Conservation (phyloP, 2,329 filamentous ascomycete species). For the Dactylellina cionopaga region DNA sequence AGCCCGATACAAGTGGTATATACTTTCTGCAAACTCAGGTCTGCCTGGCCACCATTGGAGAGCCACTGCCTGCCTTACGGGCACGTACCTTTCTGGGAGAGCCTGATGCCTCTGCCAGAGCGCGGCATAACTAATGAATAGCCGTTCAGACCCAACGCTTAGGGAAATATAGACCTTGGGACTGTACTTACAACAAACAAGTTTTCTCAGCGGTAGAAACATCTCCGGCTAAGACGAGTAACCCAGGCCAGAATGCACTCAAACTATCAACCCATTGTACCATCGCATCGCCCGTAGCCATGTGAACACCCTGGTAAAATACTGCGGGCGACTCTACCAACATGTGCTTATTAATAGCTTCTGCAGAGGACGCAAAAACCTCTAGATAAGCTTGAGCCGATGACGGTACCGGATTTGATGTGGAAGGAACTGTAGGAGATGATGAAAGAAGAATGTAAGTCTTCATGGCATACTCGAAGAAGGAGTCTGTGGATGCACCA, state of each 20-base stretch:
- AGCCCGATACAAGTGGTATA: slow-evolving; percentile 92
- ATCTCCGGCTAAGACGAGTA: slow-evolving; percentile 85
- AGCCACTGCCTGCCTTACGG: slow-evolving; percentile 82
- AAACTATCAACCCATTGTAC: slow-evolving; percentile 87
- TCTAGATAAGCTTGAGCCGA: slow-evolving; percentile 69
- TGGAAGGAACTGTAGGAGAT: slow-evolving; percentile 47
- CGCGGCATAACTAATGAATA: slow-evolving; percentile 73
- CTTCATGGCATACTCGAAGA: slow-evolving; percentile 98
- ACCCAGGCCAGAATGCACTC: slow-evolving; percentile 91
- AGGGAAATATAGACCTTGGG: not conserved
- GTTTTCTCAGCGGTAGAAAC: slow-evolving; percentile 90
- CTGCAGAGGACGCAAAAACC: slow-evolving; percentile 85
- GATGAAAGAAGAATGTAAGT: slow-evolving; percentile 85
- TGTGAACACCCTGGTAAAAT: slow-evolving; percentile 90
- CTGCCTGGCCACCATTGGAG: slow-evolving; percentile 94
- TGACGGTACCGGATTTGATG: slow-evolving; percentile 29
- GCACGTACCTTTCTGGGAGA: slow-evolving; percentile 87
- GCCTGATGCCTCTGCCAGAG: slow-evolving; percentile 96
- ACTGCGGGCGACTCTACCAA: slow-evolving; percentile 72
- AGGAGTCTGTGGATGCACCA: slow-evolving; percentile 95
- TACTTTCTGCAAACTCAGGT: slow-evolving; percentile 96
- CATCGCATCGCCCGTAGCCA: slow-evolving; percentile 74
- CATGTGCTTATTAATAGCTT: slow-evolving; percentile 88
- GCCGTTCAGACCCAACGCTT: not conserved
- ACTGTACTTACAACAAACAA: slow-evolving; percentile 73